These are phyloP conservation scores for Hypoxylon sp. DNA, from an alignment of 2,329 filamentous ascomycete species.

Conservation along the genomic window DNA sequence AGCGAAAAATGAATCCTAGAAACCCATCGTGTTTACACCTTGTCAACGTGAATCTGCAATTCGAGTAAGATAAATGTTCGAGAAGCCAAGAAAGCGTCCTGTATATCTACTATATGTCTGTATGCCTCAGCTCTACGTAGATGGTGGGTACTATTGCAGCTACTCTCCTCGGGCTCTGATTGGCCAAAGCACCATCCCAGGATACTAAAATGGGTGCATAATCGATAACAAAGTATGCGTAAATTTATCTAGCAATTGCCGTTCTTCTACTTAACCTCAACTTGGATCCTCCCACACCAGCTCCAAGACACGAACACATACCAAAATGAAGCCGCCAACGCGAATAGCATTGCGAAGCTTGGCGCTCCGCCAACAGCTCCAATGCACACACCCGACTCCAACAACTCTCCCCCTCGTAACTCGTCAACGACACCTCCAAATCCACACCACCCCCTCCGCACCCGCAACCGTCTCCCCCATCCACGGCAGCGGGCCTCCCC, in stretches of 20 bases:
- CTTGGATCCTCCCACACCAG: not conserved
- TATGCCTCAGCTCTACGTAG: not conserved
- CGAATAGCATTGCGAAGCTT: constrained; percentile 59
- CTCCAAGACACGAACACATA: not conserved
- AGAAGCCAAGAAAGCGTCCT: not conserved
- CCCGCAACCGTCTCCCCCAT: constrained; percentile 66
- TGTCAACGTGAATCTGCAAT: not conserved
- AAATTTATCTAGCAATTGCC: constrained; percentile 20
- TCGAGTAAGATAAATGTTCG: too few relatives aligned
- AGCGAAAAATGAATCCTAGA: constrained; percentile 18
- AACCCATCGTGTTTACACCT: not conserved
- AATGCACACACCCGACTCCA: constrained; percentile 46
- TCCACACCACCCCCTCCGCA: constrained; percentile 55
- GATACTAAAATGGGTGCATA: constrained; percentile 29
- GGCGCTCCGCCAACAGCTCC: constrained; percentile 48
- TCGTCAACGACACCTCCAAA: constrained; percentile 50
- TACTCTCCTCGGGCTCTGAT: constrained; percentile 9
- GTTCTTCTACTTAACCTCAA: constrained; percentile 19
- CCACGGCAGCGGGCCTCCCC: constrained; percentile 72
- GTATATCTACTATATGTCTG: not conserved
- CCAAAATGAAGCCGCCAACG: constrained; percentile 60
- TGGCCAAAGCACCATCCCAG: constrained; percentile 1
- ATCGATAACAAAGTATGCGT: constrained; percentile 39
- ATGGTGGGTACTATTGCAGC: not conserved
- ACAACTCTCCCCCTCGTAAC: constrained; percentile 30